Evolutionary conservation across 805 yeast species (phyloP).

Genomic region (Spathaspora arborariae): DNA sequence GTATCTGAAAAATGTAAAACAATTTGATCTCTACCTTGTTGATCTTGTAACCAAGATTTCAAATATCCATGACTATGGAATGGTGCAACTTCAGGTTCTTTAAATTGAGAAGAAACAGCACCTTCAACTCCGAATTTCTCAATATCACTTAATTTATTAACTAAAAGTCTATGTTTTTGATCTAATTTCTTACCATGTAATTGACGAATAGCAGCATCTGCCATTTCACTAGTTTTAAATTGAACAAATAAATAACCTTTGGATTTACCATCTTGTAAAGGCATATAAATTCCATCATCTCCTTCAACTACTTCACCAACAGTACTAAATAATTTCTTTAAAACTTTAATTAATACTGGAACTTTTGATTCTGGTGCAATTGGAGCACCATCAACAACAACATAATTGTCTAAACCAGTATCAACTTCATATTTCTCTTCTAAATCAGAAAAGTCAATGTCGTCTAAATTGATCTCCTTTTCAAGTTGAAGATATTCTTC

Average conservation of each 20-base stretch:
- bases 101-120: conserved; percentile 56
- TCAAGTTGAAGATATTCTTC: conserved; percentile 29
- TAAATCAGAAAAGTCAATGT: conserved; percentile 78
- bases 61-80: conserved; percentile 77
- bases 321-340: conserved; percentile 71
- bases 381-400: conserved; percentile 94
- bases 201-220: conserved; percentile 72
- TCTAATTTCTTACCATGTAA: conserved; percentile 90
- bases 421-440: conserved; percentile 71
- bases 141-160: conserved; percentile 79
- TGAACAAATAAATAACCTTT: conserved; percentile 87
- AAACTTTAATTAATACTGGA: conserved; percentile 78
- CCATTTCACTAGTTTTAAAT: conserved; percentile 62
- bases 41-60: conserved; percentile 88
- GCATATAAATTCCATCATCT: conserved; percentile 73
- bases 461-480: conserved; percentile 39
- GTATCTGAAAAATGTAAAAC: conserved; percentile 73
- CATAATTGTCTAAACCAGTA: conserved; percentile 65
- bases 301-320: conserved; percentile 68
- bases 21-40: conserved; percentile 85
- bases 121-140: conserved; percentile 72
- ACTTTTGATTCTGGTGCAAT: conserved; percentile 87
- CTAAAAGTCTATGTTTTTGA: conserved; percentile 83
- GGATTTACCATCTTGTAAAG: conserved; percentile 72
- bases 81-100: conserved; percentile 69